Evolutionary conservation across 2,329 filamentous ascomycete species (phyloP), one percentile per base, ranked within the genome.

Genomic region (Colletotrichum horii): DNA sequence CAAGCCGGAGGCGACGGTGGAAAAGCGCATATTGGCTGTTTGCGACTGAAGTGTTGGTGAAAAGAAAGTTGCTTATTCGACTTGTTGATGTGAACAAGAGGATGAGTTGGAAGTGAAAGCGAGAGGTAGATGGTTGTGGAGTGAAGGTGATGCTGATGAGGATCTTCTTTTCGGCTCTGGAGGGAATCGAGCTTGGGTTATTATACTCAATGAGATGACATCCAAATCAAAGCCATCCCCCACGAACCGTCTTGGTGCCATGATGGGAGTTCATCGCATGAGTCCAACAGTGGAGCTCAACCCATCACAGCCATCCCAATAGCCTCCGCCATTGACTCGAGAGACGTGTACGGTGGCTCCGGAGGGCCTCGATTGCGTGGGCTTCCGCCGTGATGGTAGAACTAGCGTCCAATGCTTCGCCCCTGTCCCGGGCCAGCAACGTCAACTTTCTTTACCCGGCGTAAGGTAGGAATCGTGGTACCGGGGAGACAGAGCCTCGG

Each of bases 1-100:
- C 3, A 76, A 16, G 75, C 71, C 66, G 32, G 75, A 70, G 48
- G 75, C 71, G 34, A 76, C 62, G 61, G 73, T 68, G 15, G 75
- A 68, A 52, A 76, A 71, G 61, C 75, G 72, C 72, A 75, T 76
- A 1, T 38, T 15, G 32, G 56, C 43, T 38, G 48, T 36, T 66
- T 61, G 34, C n/a, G 30, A 28, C 36, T 69, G 66, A 34, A 48
- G 36, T 28, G 15, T 52, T 61, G 28, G 11, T 58, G 16, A 34
- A 66, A 73, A 72, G 62, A 64, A n/a, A 43, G 69, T 52, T 55
- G 38, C 56, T 62, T 55, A 64, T 43, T 56, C 38, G 38, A 61
- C 32, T 73, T 69, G 36, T 71, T 19, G 55, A 62, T 56, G 16
- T 48, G 70, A 67, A 68, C 36, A 55, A 69, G 34, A 32, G 28